Evolutionary conservation across 139 green algal species (phyloP), one percentile per base, ranked within the genome.

Genomic region (Closterium sp.): DNA sequence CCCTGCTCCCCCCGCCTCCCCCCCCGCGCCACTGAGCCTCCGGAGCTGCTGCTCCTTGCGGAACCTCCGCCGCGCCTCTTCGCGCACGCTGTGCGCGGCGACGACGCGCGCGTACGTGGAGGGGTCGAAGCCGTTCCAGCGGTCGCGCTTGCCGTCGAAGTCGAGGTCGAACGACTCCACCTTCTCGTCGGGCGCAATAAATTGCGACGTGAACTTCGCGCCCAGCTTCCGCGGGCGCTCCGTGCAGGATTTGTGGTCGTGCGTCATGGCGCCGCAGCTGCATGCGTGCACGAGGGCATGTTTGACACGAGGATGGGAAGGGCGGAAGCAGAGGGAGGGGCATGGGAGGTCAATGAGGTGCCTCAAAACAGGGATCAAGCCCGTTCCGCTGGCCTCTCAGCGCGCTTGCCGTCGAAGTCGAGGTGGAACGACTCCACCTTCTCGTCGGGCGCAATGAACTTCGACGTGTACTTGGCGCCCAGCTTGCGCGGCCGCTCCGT

Each of bases 161-260:
- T 93, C 38, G 32, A 98, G 92, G 22, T 97, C 31, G 21, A 99
- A 94, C 89, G 98, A 95, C 93, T 98, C 94, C 10, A 99, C 93
- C 95, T 98, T 98, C 73, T 99, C 98, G 92, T 99, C 98, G 10
- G 97, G 94, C 2, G 97, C 98, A 42, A 99, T 99, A 0, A 88
- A 24, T 5, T 38, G 97, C 96, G 96, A 97, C 3, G 97, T 99
- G 32, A n/a, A 45, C 38, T 45, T 45, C 5, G 38, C 38, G 38
- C 38, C 38, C 28, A 87, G n/a, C n/a, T 87, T 28, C 3, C 84
- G 28, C n/a, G 84, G 28, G 4, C n/a, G 84, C n/a, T 29, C n/a
- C n/a, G 84, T 31, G 84, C 28, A 87, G 4, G n/a, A 28, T 9
- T 87, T 87, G n/a, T 31, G n/a, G 28, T 87, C 84, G 28, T 87